Percentiles rank a stretch among this genome's conserved stretches.
These are phyloP conservation scores for Xylariales sp. DNA, from an alignment of 2,329 filamentous ascomycete species.

Conservation along the genomic window DNA sequence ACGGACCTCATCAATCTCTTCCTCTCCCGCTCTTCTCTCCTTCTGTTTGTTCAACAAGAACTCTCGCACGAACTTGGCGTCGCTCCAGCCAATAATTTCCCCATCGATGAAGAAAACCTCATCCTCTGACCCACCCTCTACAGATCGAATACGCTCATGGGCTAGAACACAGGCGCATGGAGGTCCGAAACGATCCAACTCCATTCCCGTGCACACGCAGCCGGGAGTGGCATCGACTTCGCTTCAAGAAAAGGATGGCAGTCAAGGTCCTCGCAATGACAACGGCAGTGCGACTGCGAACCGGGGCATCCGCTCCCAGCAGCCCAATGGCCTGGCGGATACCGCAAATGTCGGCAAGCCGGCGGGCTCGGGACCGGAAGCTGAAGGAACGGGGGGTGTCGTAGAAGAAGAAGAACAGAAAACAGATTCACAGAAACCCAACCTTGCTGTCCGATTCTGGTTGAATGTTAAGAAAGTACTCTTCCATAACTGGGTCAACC, in stretches of 20 bases:
- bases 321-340: slow-evolving; percentile 18
- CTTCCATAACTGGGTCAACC: slow-evolving; percentile 72
- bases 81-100: slow-evolving; percentile 26
- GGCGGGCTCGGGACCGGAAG: slow-evolving; percentile 36
- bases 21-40: background rate
- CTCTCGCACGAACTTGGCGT: slow-evolving; percentile 19
- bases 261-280: too few relatives aligned
- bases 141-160: slow-evolving; percentile 55
- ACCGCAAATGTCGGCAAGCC: slow-evolving; percentile 27
- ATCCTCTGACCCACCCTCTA: slow-evolving; percentile 43
- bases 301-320: too few relatives aligned
- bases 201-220: slow-evolving; percentile 32
- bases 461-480: slow-evolving; percentile 57
- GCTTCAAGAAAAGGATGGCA: slow-evolving; percentile 14
- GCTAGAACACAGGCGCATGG: slow-evolving; percentile 52
- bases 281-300: too few relatives aligned
- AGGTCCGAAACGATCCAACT: slow-evolving; percentile 36
- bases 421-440: slow-evolving; percentile 25
- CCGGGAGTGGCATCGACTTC: slow-evolving; percentile 16
- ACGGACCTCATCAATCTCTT: too few relatives aligned
- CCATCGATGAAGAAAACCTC: slow-evolving; percentile 60
- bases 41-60: slow-evolving; percentile 1
- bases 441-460: slow-evolving; percentile 29
- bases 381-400: slow-evolving; percentile 54
- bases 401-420: slow-evolving; percentile 30